These are phyloP conservation scores for Aspergillus brasiliensis DNA, from an alignment of 2,329 filamentous ascomycete species.

Conservation along the genomic window DNA sequence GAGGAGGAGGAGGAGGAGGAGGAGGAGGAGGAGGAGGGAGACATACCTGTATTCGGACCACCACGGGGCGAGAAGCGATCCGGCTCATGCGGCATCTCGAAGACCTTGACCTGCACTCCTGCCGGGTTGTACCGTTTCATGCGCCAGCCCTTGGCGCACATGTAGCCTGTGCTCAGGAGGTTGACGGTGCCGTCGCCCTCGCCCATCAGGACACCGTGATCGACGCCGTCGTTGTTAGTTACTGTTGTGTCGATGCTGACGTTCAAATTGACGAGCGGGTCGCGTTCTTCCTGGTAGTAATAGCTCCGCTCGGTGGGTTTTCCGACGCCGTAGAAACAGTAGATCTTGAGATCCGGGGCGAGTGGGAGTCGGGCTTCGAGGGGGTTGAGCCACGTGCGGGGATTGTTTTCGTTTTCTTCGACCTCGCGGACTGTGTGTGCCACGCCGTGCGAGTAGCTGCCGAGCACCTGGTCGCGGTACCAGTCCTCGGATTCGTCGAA, in stretches of 20 bases:
- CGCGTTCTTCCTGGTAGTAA: conserved; percentile 77
- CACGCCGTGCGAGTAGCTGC: conserved; percentile 84
- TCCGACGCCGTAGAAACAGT: conserved; percentile 93
- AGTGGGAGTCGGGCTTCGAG: conserved; percentile 86
- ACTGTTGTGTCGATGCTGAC: conserved; percentile 57
- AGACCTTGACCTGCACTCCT: conserved; percentile 75
- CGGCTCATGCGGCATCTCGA: conserved; percentile 96
- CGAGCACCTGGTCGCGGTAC: conserved; percentile 74
- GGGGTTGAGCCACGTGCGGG: conserved; percentile 90
- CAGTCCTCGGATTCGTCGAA: conserved; percentile 78
- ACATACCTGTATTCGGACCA: conserved; percentile 64
- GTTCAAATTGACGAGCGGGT: conserved; percentile 59
- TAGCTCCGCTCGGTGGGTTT: conserved; percentile 93
- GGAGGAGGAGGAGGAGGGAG: too few species aligned
- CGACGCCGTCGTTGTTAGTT: conserved; percentile 52
- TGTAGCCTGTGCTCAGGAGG: conserved; percentile 87
- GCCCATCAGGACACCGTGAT: conserved; percentile 92
- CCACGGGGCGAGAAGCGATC: conserved; percentile 84
- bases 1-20: too few species aligned
- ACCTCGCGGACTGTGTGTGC: conserved; percentile 79
- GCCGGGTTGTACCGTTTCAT: conserved; percentile 93
- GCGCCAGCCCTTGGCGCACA: conserved; percentile 94
- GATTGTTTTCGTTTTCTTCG: conserved; percentile 75
- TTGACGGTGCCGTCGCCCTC: conserved; percentile 97
- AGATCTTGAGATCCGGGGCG: conserved; percentile 88